Base-by-base conservation (phyloP, 306 rosid species). In the Castanopsis chinensis region DNA sequence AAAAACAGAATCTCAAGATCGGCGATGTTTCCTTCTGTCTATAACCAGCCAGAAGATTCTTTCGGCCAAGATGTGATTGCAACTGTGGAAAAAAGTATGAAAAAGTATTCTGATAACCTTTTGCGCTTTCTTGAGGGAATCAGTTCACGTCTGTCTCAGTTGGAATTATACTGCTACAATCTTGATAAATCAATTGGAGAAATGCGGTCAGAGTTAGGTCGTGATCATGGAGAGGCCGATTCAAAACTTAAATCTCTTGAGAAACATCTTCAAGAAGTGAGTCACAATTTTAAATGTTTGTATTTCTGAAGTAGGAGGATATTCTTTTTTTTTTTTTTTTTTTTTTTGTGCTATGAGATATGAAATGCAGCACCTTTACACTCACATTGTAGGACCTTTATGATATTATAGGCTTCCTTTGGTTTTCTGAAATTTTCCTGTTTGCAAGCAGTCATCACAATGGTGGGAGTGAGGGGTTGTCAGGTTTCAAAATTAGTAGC, bases 121-220 rank as follows among this genome's bases (percentile, higher is more conserved):
- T 83, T 94, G 92, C 87, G 93, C 53, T 92, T 90, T 82, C 97
- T 94, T 20, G 98, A 92, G 80, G 98, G 98, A 80, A 85, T 94
- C 17, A 88, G 98, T 86, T 87, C 94, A 9, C 85, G 98, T 84
- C 82, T 94, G 72, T 94, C 98, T 13, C 92, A 94, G 83, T 80
- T 94, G 89, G 98, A 94, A 78, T 76, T 94, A 53, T 92, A 92
- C 82, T 94, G 98, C 85, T 94, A 94, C 86, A 94, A 92, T 86
- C 85, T 94, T 67, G 98, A 94, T 80, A 94, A 92, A 69, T 92
- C 98, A 30, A 91, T 94, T 59, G 93, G 94, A 78, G 98, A 92
- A 91, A 90, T 94, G 97, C 88, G 96, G 60, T 89, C 94, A 18
- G 96, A 94, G 73, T 79, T 94, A 64, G 77, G 74, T 54, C 92